A percentile compares a stretch with the other conserved stretches of the same genome.
These are phyloP conservation scores for Sonneratia caseolaris DNA, from an alignment of 345 rosid genomes.

Conservation along the genomic window DNA sequence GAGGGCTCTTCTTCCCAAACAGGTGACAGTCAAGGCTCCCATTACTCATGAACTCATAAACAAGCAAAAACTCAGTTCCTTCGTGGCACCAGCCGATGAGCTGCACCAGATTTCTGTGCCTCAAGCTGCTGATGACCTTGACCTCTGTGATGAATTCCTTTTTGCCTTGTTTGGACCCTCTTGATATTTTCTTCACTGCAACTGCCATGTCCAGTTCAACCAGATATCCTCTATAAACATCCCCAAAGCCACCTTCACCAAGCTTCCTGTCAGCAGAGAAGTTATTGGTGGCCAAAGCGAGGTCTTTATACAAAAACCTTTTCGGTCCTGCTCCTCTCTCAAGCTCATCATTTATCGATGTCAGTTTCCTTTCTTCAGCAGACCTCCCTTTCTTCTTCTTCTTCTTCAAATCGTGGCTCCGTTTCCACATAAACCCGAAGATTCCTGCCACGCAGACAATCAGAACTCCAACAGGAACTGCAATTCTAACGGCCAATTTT, in stretches of 20 bases:
- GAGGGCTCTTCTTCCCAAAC: constrained; percentile 24
- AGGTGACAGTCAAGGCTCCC: constrained; percentile 51
- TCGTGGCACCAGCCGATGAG: constrained; percentile 72
- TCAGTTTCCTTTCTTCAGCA: constrained; percentile 15
- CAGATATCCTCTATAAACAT: constrained; percentile 41
- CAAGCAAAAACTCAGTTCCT: constrained; percentile 39
- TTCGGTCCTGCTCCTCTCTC: constrained; percentile 51
- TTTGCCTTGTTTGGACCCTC: constrained; percentile 36
- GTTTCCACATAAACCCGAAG: constrained; percentile 1
- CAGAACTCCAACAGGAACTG: constrained; percentile 12
- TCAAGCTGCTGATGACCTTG: constrained; percentile 39
- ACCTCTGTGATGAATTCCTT: constrained; percentile 45
- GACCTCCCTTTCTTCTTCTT: not conserved
- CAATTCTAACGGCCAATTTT: constrained; percentile 8
- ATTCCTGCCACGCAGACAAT: not conserved
- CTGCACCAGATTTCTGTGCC: constrained; percentile 50
- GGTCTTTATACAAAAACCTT: constrained; percentile 36
- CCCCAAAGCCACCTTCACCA: constrained; percentile 58
- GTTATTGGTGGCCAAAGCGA: constrained; percentile 35
- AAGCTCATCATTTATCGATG: constrained; percentile 33
- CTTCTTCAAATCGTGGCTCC: constrained; percentile 9
- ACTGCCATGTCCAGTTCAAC: constrained; percentile 17
- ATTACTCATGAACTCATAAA: constrained; percentile 63
- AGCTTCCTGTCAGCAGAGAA: constrained; percentile 42
- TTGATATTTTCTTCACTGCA: constrained; percentile 42